Percentiles rank a stretch among this genome's conserved stretches.
phyloP scores from a whole-genome alignment of 768 basidiomycete genomes.

The Tubosaeta sp. region DNA sequence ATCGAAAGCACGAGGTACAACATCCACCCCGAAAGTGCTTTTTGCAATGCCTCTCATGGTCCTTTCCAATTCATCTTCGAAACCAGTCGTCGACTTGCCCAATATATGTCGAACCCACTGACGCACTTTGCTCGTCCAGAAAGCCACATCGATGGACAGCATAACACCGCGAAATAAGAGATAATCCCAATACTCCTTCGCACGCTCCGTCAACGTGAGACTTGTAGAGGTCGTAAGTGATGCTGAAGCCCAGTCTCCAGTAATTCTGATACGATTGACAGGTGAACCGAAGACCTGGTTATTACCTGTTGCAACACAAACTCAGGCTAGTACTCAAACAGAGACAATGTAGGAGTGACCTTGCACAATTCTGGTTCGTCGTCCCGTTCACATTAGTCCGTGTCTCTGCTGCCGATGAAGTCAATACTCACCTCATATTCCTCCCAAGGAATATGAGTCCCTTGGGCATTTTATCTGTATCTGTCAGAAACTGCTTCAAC shows the following conservation, averaged over 20 bases:
- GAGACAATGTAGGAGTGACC: conserved; percentile 13
- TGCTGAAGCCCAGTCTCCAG: conserved; percentile 75
- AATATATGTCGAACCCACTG: conserved; percentile 44
- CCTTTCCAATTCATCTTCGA: conserved; percentile 81
- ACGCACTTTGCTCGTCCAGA: conserved; percentile 56
- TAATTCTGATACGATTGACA: conserved; percentile 87
- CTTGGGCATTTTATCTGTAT: conserved; percentile 79
- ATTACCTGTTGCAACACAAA: conserved; percentile 43
- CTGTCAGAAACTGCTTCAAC: conserved; percentile 60
- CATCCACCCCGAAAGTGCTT: conserved; percentile 74
- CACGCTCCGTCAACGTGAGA: conserved; percentile 38
- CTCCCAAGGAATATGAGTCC: conserved; percentile 70
- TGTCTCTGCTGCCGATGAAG: neutral
- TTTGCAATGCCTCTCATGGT: conserved; percentile 74
- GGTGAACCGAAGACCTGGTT: conserved; percentile 83
- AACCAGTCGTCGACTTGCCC: conserved; percentile 44
- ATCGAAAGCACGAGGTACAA: conserved; percentile 52
- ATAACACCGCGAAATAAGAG: conserved; percentile 62
- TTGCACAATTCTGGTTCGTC: conserved; percentile 33
- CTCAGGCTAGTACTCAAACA: neutral
- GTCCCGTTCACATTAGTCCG: neutral
- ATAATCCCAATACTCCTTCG: conserved; percentile 55
- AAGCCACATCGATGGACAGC: conserved; percentile 65
- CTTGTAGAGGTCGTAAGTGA: conserved; percentile 49
- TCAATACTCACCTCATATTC: conserved; percentile 57